Conservation (phyloP, 352 stramenopile species). For the Globisporangium abappressorium region DNA sequence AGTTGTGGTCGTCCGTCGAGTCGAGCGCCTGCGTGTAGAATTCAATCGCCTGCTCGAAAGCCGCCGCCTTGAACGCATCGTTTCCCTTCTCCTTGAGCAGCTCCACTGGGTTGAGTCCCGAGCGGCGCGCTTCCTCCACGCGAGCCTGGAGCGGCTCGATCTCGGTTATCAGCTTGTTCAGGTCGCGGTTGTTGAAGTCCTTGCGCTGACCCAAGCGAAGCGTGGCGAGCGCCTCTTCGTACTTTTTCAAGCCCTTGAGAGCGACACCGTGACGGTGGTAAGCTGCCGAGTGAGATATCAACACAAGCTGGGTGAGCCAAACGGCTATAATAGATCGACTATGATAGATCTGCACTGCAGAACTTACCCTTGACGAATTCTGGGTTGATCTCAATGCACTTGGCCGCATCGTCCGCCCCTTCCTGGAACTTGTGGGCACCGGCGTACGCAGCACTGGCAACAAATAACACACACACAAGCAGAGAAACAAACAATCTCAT, state of each 20-base stretch:
- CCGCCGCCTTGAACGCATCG: constrained; percentile 89
- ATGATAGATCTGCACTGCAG: background rate
- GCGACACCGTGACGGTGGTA: constrained; percentile 94
- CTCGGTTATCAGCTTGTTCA: constrained; percentile 78
- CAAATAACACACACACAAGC: background rate
- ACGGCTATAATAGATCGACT: constrained; percentile 10
- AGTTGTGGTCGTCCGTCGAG: constrained; percentile 61
- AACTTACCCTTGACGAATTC: constrained; percentile 90
- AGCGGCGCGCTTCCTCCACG: constrained; percentile 59
- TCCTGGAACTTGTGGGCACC: constrained; percentile 71
- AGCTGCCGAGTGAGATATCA: constrained; percentile 16
- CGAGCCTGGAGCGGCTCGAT: constrained; percentile 77
- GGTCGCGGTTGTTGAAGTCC: constrained; percentile 84
- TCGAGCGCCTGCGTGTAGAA: constrained; percentile 94
- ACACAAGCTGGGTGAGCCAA: constrained; percentile 8
- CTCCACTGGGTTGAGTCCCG: constrained; percentile 79
- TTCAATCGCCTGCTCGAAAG: constrained; percentile 90
- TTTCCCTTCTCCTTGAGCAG: constrained; percentile 93
- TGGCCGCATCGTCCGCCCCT: constrained; percentile 81
- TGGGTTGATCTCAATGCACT: constrained; percentile 91
- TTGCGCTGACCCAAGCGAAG: constrained; percentile 69
- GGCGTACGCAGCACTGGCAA: constrained; percentile 59
- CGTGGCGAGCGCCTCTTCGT: constrained; percentile 72
- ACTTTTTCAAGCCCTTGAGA: constrained; percentile 86
- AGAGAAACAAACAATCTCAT: background rate